Percentiles rank a stretch among this genome's conserved stretches.
Conservation (phyloP, 2,329 filamentous ascomycete genomes). For the Phoma herbarum region DNA sequence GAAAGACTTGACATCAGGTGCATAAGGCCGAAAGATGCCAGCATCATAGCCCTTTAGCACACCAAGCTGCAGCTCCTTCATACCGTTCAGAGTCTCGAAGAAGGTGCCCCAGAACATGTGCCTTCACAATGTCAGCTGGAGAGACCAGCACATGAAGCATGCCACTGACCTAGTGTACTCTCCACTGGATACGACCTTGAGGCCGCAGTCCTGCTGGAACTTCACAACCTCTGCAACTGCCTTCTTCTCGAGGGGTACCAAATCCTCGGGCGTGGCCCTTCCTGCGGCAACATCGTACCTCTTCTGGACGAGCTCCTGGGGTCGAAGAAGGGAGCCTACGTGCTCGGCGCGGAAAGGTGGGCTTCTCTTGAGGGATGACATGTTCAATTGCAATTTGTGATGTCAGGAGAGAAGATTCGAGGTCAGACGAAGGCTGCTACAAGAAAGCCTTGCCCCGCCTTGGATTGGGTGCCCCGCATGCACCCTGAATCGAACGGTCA, state of each 20-base stretch:
- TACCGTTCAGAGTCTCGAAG: constrained; percentile 64
- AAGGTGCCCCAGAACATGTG: constrained; percentile 67
- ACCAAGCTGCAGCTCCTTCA: constrained; percentile 59
- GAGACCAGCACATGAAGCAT: not conserved
- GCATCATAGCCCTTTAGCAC: constrained; percentile 57
- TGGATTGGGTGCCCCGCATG: constrained; percentile 34
- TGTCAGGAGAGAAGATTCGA: constrained; percentile 10
- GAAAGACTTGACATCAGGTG: constrained; percentile 70
- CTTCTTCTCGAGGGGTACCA: constrained; percentile 69
- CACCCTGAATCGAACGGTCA: constrained; percentile 27
- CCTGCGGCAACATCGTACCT: constrained; percentile 62
- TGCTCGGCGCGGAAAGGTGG: constrained; percentile 77
- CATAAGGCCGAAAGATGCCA: constrained; percentile 66
- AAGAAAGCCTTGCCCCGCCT: constrained; percentile 34
- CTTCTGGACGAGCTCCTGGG: constrained; percentile 67
- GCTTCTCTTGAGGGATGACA: constrained; percentile 46
- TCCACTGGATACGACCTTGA: constrained; percentile 72
- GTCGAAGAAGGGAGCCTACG: constrained; percentile 74
- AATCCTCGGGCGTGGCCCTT: constrained; percentile 56
- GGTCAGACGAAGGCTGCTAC: constrained; percentile 13
- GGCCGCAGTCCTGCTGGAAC: constrained; percentile 69
- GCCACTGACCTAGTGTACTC: constrained; percentile 63
- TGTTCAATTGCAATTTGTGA: constrained; percentile 40
- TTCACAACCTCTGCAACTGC: constrained; percentile 72
- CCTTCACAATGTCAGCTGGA: constrained; percentile 35